Conservation (phyloP, 1,284 basidiomycete species). For the Pseudozyma tsukubaensis region DNA sequence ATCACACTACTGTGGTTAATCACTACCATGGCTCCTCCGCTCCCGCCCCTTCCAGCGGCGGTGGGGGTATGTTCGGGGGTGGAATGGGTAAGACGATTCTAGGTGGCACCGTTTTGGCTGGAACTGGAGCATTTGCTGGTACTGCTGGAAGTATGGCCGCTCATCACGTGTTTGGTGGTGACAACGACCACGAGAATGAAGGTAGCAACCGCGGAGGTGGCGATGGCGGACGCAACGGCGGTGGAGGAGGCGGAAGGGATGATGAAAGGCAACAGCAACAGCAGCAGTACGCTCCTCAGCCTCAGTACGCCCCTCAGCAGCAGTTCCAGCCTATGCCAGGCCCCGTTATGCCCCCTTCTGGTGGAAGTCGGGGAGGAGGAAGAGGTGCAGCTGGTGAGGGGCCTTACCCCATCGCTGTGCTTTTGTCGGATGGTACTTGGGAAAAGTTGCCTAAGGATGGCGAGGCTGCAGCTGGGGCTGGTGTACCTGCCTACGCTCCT, state of each 20-base stretch:
- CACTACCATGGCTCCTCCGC: conserved; percentile 14
- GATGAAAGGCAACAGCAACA: background rate
- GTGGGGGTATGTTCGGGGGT: conserved; percentile 1
- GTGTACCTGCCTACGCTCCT: background rate
- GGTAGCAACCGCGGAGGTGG: conserved; percentile 68
- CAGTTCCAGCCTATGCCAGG: too few species aligned
- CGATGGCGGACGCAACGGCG: conserved; percentile 1
- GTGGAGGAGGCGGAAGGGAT: background rate
- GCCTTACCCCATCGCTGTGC: background rate
- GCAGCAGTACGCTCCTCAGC: background rate
- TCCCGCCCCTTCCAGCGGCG: too few species aligned
- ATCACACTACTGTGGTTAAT: conserved; percentile 1
- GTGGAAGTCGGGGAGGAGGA: background rate
- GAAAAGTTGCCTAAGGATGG: background rate
- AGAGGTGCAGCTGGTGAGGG: background rate
- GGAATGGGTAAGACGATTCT: conserved; percentile 10
- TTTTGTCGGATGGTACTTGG: conserved; percentile 19
- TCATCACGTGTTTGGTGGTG: conserved; percentile 8
- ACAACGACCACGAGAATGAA: conserved; percentile 66
- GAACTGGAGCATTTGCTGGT: conserved; percentile 17
- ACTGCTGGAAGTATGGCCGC: conserved; percentile 22
- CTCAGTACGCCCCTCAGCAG: too few species aligned
- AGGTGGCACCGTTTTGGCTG: conserved; percentile 16
- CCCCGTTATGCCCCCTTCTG: background rate
- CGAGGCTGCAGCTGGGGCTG: background rate